Conservation (phyloP, 345 rosid species). For the Viola odorata region DNA sequence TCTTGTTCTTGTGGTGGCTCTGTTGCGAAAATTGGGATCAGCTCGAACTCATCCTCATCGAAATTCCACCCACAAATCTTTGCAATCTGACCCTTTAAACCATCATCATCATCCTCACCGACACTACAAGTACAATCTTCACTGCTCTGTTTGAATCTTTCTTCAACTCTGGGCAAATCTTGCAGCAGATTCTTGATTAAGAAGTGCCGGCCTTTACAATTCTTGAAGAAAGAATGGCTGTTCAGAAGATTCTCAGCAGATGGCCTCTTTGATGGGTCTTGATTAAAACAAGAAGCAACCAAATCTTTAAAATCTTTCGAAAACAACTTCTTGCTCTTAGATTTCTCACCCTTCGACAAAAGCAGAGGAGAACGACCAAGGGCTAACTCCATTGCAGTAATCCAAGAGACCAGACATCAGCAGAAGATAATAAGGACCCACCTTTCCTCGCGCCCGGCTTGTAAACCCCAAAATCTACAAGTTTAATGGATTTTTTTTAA, state of each 20-base stretch:
- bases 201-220: conserved; percentile 54
- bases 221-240: conserved; percentile 65
- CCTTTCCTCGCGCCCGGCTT: conserved; percentile 34
- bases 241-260: conserved; percentile 65
- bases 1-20: conserved; percentile 10
- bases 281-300: conserved; percentile 75
- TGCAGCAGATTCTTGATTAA: conserved; percentile 51
- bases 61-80: conserved; percentile 91
- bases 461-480: conserved; percentile 85
- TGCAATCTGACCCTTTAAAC: conserved; percentile 6
- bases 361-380: conserved; percentile 82
- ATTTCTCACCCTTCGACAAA: conserved; percentile 43
- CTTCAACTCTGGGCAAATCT: conserved; percentile 65
- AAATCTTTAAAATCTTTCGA: conserved; percentile 74
- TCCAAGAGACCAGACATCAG: conserved; percentile 95
- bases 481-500: too few relatives aligned
- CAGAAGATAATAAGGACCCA: conserved; percentile 9
- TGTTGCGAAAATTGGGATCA: conserved; percentile 65
- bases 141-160: conserved; percentile 42
- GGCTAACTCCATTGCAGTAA: conserved; percentile 81
- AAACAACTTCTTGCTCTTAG: conserved; percentile 45
- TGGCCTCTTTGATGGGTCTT: conserved; percentile 74
- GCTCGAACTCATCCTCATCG: conserved; percentile 59
- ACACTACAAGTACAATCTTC: conserved; percentile 6
- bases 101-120: conserved; percentile 24